Evolutionary conservation across 768 basidiomycete species (phyloP).

Genomic region (Mycena chlorophos): DNA sequence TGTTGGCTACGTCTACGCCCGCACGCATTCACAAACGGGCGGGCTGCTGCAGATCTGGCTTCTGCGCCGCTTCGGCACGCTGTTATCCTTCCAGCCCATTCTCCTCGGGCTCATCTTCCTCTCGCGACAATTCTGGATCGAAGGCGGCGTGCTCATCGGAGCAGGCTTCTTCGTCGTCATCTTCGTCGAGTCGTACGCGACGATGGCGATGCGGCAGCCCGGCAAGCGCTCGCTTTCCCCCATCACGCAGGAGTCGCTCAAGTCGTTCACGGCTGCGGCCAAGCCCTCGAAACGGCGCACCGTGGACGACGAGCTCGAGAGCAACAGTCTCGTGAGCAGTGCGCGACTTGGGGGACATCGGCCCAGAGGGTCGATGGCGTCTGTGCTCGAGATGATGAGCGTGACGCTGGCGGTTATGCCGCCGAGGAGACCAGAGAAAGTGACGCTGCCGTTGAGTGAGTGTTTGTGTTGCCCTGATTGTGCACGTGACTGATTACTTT

Average conservation of each 20-base stretch:
- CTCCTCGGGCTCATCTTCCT: conserved; percentile 74
- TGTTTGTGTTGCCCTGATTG: conserved; percentile 19
- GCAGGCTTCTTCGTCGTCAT: conserved; percentile 53
- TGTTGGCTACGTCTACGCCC: conserved; percentile 74
- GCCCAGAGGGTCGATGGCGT: conserved; percentile 72
- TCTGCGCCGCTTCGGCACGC: conserved; percentile 68
- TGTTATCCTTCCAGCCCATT: conserved; percentile 71
- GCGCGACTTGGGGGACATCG: conserved; percentile 37
- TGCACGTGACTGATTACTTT: conserved; percentile 9
- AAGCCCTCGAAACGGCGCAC: conserved; percentile 34
- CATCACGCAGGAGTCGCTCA: conserved; percentile 58
- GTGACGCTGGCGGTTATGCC: conserved; percentile 74
- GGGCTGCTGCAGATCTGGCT: conserved; percentile 77
- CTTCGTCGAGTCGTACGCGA: conserved; percentile 62
- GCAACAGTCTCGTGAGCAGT: conserved; percentile 48
- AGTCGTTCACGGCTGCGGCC: conserved; percentile 51
- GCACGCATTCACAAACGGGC: conserved; percentile 73
- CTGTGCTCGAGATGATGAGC: conserved; percentile 85
- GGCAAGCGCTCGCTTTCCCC: conserved; percentile 51
- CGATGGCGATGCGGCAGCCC: conserved; percentile 48
- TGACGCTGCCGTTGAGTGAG: conserved; percentile 69
- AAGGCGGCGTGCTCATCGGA: conserved; percentile 65
- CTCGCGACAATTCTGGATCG: conserved; percentile 66
- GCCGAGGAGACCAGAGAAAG: conserved; percentile 51
- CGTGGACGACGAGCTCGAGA: conserved; percentile 54